These are phyloP conservation scores for Clonostachys rhizophaga DNA, from an alignment of 2,329 filamentous ascomycete species.

Conservation along the genomic window DNA sequence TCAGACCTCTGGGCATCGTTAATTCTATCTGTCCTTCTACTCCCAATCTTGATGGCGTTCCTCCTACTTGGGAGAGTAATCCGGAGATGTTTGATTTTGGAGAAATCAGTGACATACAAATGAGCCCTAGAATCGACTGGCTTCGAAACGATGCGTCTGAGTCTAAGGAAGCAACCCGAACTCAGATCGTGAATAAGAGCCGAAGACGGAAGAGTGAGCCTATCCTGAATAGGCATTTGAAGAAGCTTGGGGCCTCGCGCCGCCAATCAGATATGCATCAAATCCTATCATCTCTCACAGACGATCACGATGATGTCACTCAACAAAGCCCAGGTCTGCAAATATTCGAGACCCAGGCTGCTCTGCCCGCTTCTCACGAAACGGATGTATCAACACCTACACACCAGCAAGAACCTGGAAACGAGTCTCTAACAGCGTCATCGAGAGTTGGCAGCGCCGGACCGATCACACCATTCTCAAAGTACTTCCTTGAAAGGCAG, in stretches of 20 bases:
- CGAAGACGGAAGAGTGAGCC: conserved; percentile 27
- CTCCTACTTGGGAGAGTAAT: conserved; percentile 2
- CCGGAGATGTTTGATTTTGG: conserved; percentile 8
- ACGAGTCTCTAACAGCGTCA: not conserved
- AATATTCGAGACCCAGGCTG: not conserved
- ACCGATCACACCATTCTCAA: not conserved
- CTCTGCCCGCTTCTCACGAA: not conserved
- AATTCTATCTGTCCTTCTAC: conserved; percentile 2
- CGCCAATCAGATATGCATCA: not conserved
- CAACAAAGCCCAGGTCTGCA: not conserved
- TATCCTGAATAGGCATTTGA: conserved; percentile 15
- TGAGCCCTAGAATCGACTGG: conserved; percentile 16
- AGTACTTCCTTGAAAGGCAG: not conserved
- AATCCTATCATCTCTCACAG: not conserved
- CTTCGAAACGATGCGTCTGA: not conserved
- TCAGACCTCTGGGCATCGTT: not conserved
- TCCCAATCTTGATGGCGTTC: conserved; percentile 1
- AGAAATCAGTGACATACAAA: conserved; percentile 1
- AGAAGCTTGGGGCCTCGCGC: conserved; percentile 5
- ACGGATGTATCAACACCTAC: not conserved
- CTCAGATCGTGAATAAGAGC: conserved; percentile 5
- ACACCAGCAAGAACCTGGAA: not conserved
- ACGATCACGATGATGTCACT: not conserved
- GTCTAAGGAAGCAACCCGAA: not conserved
- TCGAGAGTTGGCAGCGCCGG: not conserved